Evolutionary conservation across 371 early-diverging fungal species (phyloP), one percentile per base, ranked within the genome.

Genomic region (Syncephalastrum contaminatum): DNA sequence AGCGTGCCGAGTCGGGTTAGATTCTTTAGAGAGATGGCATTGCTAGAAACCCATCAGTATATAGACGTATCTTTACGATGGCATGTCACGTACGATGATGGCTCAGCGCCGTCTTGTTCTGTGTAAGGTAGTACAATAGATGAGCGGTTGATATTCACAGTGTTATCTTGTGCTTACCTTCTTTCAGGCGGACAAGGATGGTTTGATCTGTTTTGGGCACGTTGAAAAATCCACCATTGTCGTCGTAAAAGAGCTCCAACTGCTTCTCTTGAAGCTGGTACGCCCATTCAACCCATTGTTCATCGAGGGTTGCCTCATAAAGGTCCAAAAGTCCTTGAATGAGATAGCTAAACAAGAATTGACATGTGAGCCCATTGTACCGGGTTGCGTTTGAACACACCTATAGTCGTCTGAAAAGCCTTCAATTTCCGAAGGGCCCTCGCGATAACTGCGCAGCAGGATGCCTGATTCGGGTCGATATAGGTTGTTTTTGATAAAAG

Each of bases 21-120:
- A 41, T 81, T 81, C 20, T 56, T 63, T 6, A 74, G 52, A 3
- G 81, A 60, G 1, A 81, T 65, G 16, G 76, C 67, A 50, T 81
- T 81, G 3, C 76, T 75, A 60, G 15, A 24, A 52, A 13, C 15
- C 22, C 6, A 21, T 44, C 19, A 30, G 12, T 8, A 52, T n/a
- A 4, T 13, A 19, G 4, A 22, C 25, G 41, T 13, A 22, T 27
- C 39, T 50, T 19, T 21, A 13, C 46, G 12, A 48, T 50, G 48
- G n/a, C 40, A 19, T 20, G 8, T 18, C 18, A 43, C 70, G 58
- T 62, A 75, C 69, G 80, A 62, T 22, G 86, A 75, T 16, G 88
- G 88, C 57, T 87, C 88, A 0, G 88, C 85, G 15, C 85, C 85
- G 63, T 87, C 88, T 62, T 83, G 81, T 50, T 84, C 87, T 80